Percentiles rank a stretch among this genome's conserved stretches.
phyloP scores from a whole-genome alignment of 2,329 filamentous ascomycete species.

The Pezicula radicicola region DNA sequence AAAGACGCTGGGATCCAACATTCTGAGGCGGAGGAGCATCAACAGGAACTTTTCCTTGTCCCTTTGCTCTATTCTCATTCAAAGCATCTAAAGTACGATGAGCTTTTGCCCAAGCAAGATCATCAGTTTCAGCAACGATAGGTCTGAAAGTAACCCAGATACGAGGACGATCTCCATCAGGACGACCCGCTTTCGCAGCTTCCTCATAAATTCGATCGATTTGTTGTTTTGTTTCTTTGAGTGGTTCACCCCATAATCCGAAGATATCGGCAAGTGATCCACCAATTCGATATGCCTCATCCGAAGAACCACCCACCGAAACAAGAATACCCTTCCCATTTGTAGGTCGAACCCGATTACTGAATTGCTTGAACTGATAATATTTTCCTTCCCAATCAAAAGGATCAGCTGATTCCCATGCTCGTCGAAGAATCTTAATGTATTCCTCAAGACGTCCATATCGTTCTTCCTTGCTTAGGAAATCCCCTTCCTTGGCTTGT shows the following conservation, averaged over 20 bases:
- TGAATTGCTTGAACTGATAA: slow-evolving; percentile 57
- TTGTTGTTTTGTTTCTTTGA: slow-evolving; percentile 62
- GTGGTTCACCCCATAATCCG: slow-evolving; percentile 60
- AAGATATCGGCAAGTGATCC: slow-evolving; percentile 59
- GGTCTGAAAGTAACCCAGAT: slow-evolving; percentile 66
- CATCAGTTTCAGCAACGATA: slow-evolving; percentile 58
- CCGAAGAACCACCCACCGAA: slow-evolving; percentile 56
- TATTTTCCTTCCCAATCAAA: slow-evolving; percentile 61
- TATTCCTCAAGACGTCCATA: slow-evolving; percentile 59
- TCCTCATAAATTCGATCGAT: slow-evolving; percentile 58
- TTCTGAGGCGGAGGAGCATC: slow-evolving; percentile 52
- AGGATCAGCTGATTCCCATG: slow-evolving; percentile 52
- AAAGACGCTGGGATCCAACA: slow-evolving; percentile 54
- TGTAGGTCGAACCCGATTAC: slow-evolving; percentile 49
- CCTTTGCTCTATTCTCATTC: slow-evolving; percentile 37
- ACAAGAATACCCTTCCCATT: slow-evolving; percentile 50
- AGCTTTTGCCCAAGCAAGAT: slow-evolving; percentile 60
- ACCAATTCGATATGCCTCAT: slow-evolving; percentile 57
- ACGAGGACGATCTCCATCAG: slow-evolving; percentile 43
- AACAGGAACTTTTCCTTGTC: slow-evolving; percentile 26
- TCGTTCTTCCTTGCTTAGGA: slow-evolving; percentile 52
- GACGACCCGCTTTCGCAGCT: slow-evolving; percentile 52
- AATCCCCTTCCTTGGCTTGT: slow-evolving; percentile 59
- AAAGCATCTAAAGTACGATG: slow-evolving; percentile 51
- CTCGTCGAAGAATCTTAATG: slow-evolving; percentile 56